These are phyloP conservation scores for Podila verticillata DNA, from an alignment of 192 early-diverging fungal genomes.

Conservation along the genomic window DNA sequence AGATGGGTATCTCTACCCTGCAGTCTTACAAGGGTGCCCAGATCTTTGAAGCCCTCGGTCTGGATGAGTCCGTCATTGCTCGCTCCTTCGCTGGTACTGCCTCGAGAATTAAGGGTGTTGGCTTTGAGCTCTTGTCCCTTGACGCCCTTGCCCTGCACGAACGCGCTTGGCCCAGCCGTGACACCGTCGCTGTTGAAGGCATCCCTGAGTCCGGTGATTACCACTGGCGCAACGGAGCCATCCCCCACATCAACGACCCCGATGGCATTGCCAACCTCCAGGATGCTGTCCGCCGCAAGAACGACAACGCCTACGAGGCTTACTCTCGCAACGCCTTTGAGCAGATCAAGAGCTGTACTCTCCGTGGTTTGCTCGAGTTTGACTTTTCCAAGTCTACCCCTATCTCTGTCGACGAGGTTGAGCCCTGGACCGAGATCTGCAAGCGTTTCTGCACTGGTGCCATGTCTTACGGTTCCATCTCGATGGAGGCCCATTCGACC, in stretches of 20 bases:
- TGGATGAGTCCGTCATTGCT: conserved; percentile 86
- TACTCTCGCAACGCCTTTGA: conserved; percentile 85
- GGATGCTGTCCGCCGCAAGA: conserved; percentile 94
- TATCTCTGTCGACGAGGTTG: conserved; percentile 93
- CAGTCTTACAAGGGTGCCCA: conserved; percentile 99
- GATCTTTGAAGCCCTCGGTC: conserved; percentile 97
- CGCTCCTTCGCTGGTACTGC: conserved; percentile 96
- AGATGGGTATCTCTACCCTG: conserved; percentile 99
- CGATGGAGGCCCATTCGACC: conserved; percentile 91
- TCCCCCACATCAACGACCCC: conserved; percentile 92
- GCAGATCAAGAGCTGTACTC: conserved; percentile 89
- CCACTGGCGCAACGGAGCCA: conserved; percentile 96
- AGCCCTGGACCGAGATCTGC: conserved; percentile 97
- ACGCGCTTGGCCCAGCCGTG: conserved; percentile 80
- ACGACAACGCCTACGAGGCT: conserved; percentile 84
- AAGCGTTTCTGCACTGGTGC: conserved; percentile 97
- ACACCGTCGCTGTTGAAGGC: conserved; percentile 66
- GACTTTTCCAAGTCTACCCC: conserved; percentile 74
- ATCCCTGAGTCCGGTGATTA: conserved; percentile 97
- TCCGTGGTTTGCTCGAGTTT: conserved; percentile 95
- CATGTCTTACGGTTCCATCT: conserved; percentile 99
- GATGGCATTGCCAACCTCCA: conserved; percentile 88
- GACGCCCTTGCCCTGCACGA: conserved; percentile 92
- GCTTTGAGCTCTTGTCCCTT: conserved; percentile 77
- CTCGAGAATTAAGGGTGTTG: conserved; percentile 91